Evolutionary conservation across 2,329 filamentous ascomycete genomes (phyloP).

Genomic region (Penicillium sp.): DNA sequence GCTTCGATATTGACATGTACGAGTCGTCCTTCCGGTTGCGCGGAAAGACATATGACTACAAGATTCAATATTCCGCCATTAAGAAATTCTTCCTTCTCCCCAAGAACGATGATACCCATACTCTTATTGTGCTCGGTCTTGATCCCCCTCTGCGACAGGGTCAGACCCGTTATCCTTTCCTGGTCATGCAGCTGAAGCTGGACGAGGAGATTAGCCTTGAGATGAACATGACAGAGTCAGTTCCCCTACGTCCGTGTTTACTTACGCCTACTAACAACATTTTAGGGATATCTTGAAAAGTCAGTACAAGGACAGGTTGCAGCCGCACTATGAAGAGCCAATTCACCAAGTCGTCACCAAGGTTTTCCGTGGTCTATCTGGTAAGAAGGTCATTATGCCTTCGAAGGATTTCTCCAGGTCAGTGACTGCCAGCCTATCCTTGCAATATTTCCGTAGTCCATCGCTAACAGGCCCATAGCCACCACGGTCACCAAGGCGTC

Average conservation of each 20-base stretch:
- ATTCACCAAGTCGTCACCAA: conserved; percentile 91
- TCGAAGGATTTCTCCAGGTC: conserved; percentile 85
- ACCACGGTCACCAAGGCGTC: conserved; percentile 90
- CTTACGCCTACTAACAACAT: conserved; percentile 12
- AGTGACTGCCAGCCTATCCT: conserved; percentile 9
- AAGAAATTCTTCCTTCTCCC: conserved; percentile 99
- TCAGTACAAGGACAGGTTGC: conserved; percentile 86
- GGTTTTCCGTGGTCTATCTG: conserved; percentile 89
- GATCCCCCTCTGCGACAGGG: conserved; percentile 94
- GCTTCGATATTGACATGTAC: conserved; percentile 99
- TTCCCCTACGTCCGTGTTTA: conserved; percentile 5
- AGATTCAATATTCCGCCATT: conserved; percentile 95
- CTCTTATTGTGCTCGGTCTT: conserved; percentile 88
- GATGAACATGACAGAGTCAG: conserved; percentile 81
- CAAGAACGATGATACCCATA: conserved; percentile 97
- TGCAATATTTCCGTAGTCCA: conserved; percentile 2
- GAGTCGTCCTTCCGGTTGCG: conserved; percentile 94
- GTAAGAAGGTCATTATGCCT: conserved; percentile 91
- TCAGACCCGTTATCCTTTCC: conserved; percentile 94
- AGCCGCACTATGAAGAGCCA: conserved; percentile 87
- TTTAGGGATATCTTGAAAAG: conserved; percentile 68
- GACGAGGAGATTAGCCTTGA: conserved; percentile 97
- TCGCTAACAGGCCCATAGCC: conserved; percentile 45
- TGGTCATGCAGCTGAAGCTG: conserved; percentile 98
- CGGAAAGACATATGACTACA: conserved; percentile 99